Conservation (phyloP, 148 eudicot species). For the Agrostemma githago region DNA sequence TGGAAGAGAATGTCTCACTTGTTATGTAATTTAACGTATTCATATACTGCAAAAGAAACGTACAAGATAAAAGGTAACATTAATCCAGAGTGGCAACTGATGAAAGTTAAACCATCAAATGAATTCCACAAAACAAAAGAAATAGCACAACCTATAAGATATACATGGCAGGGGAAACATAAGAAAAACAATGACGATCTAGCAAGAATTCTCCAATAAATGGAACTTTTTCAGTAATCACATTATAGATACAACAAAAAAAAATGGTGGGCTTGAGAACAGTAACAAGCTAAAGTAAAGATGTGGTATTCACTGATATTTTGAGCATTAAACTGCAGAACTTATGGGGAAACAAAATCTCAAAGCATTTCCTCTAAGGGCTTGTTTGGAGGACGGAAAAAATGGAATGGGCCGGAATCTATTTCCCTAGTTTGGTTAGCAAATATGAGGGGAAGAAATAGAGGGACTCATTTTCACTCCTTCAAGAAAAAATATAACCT, state of each 20-base stretch:
- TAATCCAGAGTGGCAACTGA: constrained; percentile 8
- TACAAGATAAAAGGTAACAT: neutral
- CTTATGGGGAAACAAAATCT: neutral
- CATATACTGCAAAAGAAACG: constrained; percentile 73
- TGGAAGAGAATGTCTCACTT: constrained; percentile 77
- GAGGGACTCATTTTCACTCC: neutral
- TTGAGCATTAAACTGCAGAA: neutral
- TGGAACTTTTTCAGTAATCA: neutral
- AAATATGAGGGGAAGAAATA: neutral
- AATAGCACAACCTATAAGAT: neutral
- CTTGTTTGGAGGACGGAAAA: neutral
- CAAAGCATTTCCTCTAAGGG: neutral
- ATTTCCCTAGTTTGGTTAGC: neutral
- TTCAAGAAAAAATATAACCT: neutral
- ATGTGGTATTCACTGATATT: neutral
- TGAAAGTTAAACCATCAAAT: neutral
- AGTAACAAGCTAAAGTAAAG: neutral
- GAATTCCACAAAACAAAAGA: neutral
- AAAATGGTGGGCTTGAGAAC: neutral
- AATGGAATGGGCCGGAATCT: neutral
- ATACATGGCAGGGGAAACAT: neutral
- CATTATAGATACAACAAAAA: neutral
- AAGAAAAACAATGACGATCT: neutral
- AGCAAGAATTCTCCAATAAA: neutral
- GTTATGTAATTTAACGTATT: constrained; percentile 78